Evolutionary conservation across 176 grass and related monocot species (phyloP), one percentile per base, ranked within the genome.

Genomic region (Puya raimondii): DNA sequence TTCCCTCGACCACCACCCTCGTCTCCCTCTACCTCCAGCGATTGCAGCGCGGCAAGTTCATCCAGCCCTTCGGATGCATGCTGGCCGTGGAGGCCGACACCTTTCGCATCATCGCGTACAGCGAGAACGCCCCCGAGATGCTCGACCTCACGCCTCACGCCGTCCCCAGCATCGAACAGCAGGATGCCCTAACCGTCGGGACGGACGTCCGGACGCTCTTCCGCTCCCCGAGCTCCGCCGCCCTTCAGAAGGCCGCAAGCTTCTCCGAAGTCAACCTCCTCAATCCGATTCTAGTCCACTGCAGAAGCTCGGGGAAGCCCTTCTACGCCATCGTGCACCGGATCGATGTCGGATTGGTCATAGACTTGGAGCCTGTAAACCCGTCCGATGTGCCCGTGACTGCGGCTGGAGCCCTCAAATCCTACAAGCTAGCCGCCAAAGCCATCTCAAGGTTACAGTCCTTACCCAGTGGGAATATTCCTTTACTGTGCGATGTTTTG

Each of bases 81-180:
- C 87, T 97, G 58, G 86, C 94, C 64, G 66, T 97, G 51, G 81
- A 93, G 26, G 73, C 77, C 26, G 84, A 86, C 13, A 84, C 74
- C n/a, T 87, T 97, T 52, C 50, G 80, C 18, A 25, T 97, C 49
- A 70, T 97, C 22, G 89, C 94, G 2, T 97, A 88, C 77, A 97
- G 89, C 71, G 86, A 97, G 74, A 97, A 97, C 67, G 87, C 94
- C 64, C 77, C 89, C 21, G 89, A 93, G 94, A 97, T 97, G 89
- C 94, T 97, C 72, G 84, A 97, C 80, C 82, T 92, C 68, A 85
- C 83, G 47, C 89, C 89, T 2, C 94, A 97, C 71, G 94, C 94
- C 14, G 89, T 92, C 10, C 94, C 94, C 53, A 92, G 78, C 74
- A 97, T 97, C 29, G 94, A 93, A 71, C 86, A 97, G 82, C 89